Conservation (phyloP, 768 basidiomycete genomes). For the Mycena maculata region DNA sequence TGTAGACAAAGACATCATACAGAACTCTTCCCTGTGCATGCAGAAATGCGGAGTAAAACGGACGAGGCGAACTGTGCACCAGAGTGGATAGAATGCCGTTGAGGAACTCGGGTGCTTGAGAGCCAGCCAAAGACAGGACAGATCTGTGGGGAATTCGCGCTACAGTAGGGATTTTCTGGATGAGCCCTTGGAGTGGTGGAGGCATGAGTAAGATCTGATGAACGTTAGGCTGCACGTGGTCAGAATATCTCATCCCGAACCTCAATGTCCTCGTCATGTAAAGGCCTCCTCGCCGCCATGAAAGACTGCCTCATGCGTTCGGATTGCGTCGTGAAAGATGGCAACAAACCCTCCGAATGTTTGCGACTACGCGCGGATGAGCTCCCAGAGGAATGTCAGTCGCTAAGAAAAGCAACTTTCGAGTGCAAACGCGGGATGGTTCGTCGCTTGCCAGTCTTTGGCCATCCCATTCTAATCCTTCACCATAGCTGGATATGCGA, state of each 20-base stretch:
- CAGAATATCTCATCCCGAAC: background rate
- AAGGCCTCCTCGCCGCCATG: conserved; percentile 79
- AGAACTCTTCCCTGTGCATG: conserved; percentile 93
- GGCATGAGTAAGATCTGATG: conserved; percentile 51
- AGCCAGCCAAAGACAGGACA: conserved; percentile 81
- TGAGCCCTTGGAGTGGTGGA: conserved; percentile 55
- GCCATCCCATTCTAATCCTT: background rate
- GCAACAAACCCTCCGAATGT: conserved; percentile 86
- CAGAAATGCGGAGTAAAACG: conserved; percentile 78
- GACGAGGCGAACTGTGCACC: conserved; percentile 58
- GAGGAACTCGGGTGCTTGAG: conserved; percentile 84
- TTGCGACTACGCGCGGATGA: conserved; percentile 79
- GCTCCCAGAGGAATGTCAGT: conserved; percentile 84
- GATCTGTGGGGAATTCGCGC: conserved; percentile 75
- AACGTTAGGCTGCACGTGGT: too few species aligned
- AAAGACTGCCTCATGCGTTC: conserved; percentile 87
- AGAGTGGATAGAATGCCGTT: conserved; percentile 77
- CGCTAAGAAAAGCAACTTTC: conserved; percentile 83
- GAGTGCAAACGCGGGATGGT: conserved; percentile 95
- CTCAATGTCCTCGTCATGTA: conserved; percentile 84
- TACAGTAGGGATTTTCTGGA: conserved; percentile 61
- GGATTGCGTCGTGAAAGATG: conserved; percentile 87
- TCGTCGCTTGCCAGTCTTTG: conserved; percentile 37
- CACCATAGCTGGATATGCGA: conserved; percentile 80
- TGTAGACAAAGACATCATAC: conserved; percentile 90